Percentiles rank a stretch among this genome's conserved stretches.
phyloP scores from a whole-genome alignment of 106 monocot genomes.

The Amphibolis antarctica region DNA sequence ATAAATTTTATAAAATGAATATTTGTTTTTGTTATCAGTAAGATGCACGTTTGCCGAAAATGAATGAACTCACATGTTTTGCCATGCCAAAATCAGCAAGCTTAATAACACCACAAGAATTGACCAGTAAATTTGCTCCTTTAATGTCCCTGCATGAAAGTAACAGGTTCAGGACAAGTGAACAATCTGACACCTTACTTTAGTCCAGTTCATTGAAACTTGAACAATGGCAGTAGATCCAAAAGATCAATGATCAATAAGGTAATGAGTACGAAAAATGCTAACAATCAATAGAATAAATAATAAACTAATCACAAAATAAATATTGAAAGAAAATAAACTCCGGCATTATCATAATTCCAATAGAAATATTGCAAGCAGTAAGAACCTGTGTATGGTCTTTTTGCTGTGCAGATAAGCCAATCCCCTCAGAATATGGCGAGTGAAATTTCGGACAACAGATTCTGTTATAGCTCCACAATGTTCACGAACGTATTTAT shows the following conservation, averaged over 20 bases:
- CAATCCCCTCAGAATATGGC: conserved; percentile 83
- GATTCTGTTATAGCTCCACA: conserved; percentile 95
- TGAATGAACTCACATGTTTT: conserved; percentile 13
- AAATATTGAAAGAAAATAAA: no score
- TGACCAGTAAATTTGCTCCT: conserved; percentile 19
- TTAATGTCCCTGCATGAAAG: conserved; percentile 12
- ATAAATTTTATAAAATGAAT: no score
- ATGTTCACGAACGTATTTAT: conserved; percentile 81
- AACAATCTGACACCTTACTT: not conserved
- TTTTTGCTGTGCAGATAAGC: conserved; percentile 79
- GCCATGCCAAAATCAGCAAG: conserved; percentile 28
- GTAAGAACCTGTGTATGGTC: conserved; percentile 73
- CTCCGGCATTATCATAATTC: no score
- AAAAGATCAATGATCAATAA: no score
- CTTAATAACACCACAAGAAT: conserved; percentile 17
- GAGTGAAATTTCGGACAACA: conserved; percentile 87
- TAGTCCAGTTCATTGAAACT: not conserved
- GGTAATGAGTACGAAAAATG: no score
- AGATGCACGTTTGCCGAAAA: not conserved
- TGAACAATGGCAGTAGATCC: no score
- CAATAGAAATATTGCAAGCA: not conserved
- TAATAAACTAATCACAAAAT: no score
- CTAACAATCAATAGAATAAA: no score
- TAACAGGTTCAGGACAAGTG: not conserved
- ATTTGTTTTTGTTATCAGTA: not conserved